Conservation (phyloP, 176 grass and related monocot species). For the Eragrostis curvula region DNA sequence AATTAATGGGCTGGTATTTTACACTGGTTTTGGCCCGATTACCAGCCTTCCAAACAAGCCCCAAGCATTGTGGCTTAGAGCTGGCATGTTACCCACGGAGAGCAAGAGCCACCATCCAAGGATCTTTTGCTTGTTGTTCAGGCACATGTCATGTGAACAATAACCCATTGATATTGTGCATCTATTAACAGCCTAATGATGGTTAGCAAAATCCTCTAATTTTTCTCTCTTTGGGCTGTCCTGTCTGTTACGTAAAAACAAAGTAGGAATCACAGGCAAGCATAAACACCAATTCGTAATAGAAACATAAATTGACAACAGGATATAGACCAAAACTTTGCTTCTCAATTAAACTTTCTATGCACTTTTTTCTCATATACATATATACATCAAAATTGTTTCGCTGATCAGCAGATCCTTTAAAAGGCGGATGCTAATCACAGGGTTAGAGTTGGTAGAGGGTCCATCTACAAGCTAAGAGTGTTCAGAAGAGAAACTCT, state of each 20-base stretch:
- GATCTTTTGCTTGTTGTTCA: constrained; percentile 42
- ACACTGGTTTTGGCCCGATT: no score
- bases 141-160: no score
- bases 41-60: no score
- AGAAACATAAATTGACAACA: constrained; percentile 2
- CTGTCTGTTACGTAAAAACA: constrained; percentile 15
- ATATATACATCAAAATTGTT: constrained; percentile 30
- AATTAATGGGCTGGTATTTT: no score
- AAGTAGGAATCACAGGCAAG: background rate
- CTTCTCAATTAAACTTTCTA: constrained; percentile 14
- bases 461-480: no score
- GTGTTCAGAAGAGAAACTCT: no score
- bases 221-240: background rate
- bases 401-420: background rate
- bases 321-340: constrained; percentile 41
- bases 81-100: constrained; percentile 8
- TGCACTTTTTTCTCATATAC: constrained; percentile 11
- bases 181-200: background rate
- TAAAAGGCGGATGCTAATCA: background rate
- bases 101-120: constrained; percentile 50
- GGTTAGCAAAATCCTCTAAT: background rate
- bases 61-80: constrained; percentile 8
- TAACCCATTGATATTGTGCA: background rate
- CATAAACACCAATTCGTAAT: background rate
- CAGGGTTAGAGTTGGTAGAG: background rate